Evolutionary conservation across 2,329 filamentous ascomycete species (phyloP).

Genomic region (Aspergillus sp.): DNA sequence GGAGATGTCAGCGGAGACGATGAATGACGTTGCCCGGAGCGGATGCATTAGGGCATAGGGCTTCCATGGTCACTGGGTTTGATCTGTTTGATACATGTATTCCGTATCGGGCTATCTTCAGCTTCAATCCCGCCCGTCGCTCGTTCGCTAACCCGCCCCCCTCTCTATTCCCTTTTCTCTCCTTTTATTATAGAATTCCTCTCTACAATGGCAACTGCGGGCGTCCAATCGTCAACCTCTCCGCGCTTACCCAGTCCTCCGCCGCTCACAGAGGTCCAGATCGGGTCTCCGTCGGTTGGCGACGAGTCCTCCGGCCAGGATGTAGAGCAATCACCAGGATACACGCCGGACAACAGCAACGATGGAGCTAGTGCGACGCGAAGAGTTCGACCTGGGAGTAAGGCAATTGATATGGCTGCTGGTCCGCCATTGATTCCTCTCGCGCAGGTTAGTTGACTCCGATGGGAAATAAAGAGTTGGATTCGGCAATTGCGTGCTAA

Average conservation of each 20-base stretch:
- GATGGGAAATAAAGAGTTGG: slow-evolving; percentile 4
- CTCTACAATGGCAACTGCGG: slow-evolving; percentile 37
- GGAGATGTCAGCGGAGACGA: not conserved
- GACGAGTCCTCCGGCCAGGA: slow-evolving; percentile 50
- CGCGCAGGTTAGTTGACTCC: slow-evolving; percentile 58
- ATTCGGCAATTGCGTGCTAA: not conserved
- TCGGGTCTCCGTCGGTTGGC: slow-evolving; percentile 66
- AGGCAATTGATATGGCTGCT: slow-evolving; percentile 83
- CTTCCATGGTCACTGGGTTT: slow-evolving; percentile 18
- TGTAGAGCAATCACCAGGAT: slow-evolving; percentile 49
- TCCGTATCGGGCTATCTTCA: slow-evolving; percentile 2
- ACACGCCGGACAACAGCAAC: slow-evolving; percentile 35
- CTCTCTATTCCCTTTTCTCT: not conserved
- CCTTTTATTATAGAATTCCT: not conserved
- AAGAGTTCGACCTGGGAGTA: slow-evolving; percentile 87
- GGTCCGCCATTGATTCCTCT: slow-evolving; percentile 84
- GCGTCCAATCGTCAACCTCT: slow-evolving; percentile 59
- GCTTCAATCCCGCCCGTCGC: not conserved
- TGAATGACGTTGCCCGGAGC: slow-evolving; percentile 7
- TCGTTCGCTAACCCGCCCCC: not conserved
- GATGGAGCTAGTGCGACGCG: slow-evolving; percentile 67
- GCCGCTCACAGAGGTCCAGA: slow-evolving; percentile 89
- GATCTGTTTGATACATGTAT: not conserved
- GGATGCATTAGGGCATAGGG: slow-evolving; percentile 29
- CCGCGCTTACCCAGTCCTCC: slow-evolving; percentile 92